phyloP scores from a whole-genome alignment of 1,139 yeast genomes.

The Zygosaccharomyces pseudobailii region DNA sequence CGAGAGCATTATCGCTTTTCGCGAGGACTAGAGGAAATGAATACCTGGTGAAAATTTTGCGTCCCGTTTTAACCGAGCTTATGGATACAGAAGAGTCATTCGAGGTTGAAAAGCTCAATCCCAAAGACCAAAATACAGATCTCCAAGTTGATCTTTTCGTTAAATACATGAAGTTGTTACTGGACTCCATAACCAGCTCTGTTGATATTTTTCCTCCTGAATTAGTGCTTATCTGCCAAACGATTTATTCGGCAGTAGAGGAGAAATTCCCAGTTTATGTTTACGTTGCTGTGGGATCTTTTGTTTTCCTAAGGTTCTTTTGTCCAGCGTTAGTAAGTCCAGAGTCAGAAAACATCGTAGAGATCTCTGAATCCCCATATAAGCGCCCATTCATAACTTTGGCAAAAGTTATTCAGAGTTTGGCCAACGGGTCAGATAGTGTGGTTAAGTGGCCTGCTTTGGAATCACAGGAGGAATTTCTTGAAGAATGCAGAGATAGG shows the following conservation, averaged over 20 bases:
- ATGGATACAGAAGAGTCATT: slow-evolving; percentile 48
- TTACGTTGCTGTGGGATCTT: slow-evolving; percentile 78
- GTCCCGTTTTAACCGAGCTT: slow-evolving; percentile 53
- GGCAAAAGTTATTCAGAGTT: slow-evolving; percentile 80
- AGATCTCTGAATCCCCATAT: slow-evolving; percentile 41
- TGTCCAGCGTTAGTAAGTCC: slow-evolving; percentile 94
- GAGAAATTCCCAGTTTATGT: slow-evolving; percentile 61
- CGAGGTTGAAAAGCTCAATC: slow-evolving; percentile 58
- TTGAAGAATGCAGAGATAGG: slow-evolving; percentile 43
- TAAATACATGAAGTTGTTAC: slow-evolving; percentile 52
- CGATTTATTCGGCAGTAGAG: slow-evolving; percentile 60
- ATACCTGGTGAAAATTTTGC: slow-evolving; percentile 50
- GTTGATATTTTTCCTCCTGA: slow-evolving; percentile 62
- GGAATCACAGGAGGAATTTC: slow-evolving; percentile 39
- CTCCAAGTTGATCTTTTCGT: slow-evolving; percentile 51
- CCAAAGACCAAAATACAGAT: slow-evolving; percentile 38
- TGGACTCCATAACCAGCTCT: slow-evolving; percentile 58
- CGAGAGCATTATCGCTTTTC: slow-evolving; percentile 66
- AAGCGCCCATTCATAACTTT: slow-evolving; percentile 74
- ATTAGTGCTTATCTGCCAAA: slow-evolving; percentile 67
- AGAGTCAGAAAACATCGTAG: slow-evolving; percentile 54
- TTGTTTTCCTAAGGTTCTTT: slow-evolving; percentile 74
- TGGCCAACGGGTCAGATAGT: slow-evolving; percentile 72
- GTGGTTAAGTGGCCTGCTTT: slow-evolving; percentile 60
- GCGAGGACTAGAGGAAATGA: slow-evolving; percentile 62